Evolutionary conservation across 2,329 filamentous ascomycete genomes (phyloP).

Genomic region (Alternaria gansuensis): DNA sequence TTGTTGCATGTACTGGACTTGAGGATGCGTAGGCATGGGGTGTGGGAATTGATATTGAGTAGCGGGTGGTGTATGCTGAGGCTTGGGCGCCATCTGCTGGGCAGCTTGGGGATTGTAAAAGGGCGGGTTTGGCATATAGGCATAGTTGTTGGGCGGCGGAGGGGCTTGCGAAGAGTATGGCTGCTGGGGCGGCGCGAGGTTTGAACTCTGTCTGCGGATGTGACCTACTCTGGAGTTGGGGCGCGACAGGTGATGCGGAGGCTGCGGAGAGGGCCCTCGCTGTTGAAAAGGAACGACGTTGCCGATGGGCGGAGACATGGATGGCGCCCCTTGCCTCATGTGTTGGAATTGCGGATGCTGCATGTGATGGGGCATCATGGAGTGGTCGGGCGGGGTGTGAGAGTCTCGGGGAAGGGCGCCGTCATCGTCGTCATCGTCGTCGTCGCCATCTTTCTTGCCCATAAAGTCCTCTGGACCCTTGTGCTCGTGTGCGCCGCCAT

Average conservation of each 20-base stretch:
- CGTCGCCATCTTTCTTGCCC: conserved; percentile 74
- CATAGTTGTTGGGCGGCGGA: conserved; percentile 72
- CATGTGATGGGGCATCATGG: conserved; percentile 60
- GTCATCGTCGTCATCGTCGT: conserved; percentile 79
- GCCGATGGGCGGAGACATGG: conserved; percentile 85
- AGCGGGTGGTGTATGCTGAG: conserved; percentile 51
- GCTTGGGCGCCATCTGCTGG: conserved; percentile 58
- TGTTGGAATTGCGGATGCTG: conserved; percentile 74
- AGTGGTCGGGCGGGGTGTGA: conserved; percentile 68
- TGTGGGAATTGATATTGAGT: conserved; percentile 58
- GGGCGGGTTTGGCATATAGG: conserved; percentile 84
- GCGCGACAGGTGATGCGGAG: conserved; percentile 72
- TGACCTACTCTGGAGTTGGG: conserved; percentile 79
- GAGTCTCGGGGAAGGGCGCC: conserved; percentile 77
- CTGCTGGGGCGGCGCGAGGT: conserved; percentile 71
- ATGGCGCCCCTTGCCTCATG: conserved; percentile 82
- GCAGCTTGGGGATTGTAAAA: conserved; percentile 78
- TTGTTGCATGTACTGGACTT: conserved; percentile 74
- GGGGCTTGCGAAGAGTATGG: conserved; percentile 70
- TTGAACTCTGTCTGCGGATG: conserved; percentile 76
- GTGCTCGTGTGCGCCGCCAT: conserved; percentile 92
- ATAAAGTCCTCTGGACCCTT: conserved; percentile 94
- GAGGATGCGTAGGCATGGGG: conserved; percentile 57
- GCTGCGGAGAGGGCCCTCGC: conserved; percentile 83
- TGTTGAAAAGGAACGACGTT: conserved; percentile 75